A percentile compares a stretch with the other conserved stretches of the same genome.
These are phyloP conservation scores for Clavispora vitiphila DNA, from an alignment of 805 yeast species.

Conservation along the genomic window DNA sequence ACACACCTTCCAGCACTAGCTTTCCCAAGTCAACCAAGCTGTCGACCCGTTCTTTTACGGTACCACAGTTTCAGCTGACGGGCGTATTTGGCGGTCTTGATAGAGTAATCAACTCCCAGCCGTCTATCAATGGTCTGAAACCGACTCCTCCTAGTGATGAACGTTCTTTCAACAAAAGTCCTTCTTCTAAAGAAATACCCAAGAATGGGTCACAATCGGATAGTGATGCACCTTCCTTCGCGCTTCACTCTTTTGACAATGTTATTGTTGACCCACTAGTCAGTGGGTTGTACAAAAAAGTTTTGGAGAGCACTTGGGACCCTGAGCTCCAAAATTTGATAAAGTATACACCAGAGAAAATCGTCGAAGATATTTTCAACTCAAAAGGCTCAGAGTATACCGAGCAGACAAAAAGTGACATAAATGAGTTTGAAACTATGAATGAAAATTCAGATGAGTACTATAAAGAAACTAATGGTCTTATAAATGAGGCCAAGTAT, in stretches of 20 bases:
- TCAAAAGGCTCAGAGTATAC: conserved; percentile 22
- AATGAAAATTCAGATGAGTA: conserved; percentile 18
- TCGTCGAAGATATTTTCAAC: conserved; percentile 68
- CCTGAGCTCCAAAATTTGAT: conserved; percentile 37
- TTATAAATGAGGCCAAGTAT: conserved; percentile 36
- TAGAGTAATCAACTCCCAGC: conserved; percentile 26
- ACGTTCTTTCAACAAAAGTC: neutral
- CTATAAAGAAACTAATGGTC: conserved; percentile 28
- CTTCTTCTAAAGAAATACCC: neutral
- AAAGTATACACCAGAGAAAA: conserved; percentile 62
- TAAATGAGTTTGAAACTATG: conserved; percentile 16
- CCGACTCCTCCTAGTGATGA: neutral
- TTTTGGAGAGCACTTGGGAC: conserved; percentile 62
- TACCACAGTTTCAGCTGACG: conserved; percentile 37
- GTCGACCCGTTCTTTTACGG: conserved; percentile 19
- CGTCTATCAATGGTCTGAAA: neutral
- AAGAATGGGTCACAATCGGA: neutral
- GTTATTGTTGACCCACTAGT: conserved; percentile 46
- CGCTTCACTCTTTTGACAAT: conserved; percentile 7
- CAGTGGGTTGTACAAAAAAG: conserved; percentile 45
- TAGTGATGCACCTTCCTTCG: neutral
- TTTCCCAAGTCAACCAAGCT: conserved; percentile 17
- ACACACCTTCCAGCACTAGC: conserved; percentile 1
- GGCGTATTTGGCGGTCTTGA: conserved; percentile 48
- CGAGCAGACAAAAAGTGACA: conserved; percentile 12